These are phyloP conservation scores for Borealophlyctis nickersoniae DNA, from an alignment of 192 early-diverging fungal species.

Conservation along the genomic window DNA sequence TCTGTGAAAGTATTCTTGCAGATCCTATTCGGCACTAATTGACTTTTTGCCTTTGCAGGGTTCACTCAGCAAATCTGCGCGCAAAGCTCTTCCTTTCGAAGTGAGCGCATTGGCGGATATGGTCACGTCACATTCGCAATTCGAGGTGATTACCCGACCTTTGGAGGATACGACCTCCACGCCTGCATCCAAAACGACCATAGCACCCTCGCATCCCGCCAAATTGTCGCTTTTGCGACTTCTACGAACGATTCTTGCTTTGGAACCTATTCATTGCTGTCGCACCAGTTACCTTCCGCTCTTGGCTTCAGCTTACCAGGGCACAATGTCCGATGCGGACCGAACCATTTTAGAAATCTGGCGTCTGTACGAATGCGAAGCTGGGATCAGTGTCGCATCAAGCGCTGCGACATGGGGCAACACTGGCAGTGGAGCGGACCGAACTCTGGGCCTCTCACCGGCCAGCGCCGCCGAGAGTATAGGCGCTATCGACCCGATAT, in stretches of 20 bases:
- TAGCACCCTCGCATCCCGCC: slow-evolving; percentile 30
- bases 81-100: slow-evolving; percentile 21
- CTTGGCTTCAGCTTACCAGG: slow-evolving; percentile 55
- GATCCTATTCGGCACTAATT: too few relatives aligned
- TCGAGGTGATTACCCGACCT: slow-evolving; percentile 29
- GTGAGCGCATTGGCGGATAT: slow-evolving; percentile 34
- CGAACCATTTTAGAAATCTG: slow-evolving; percentile 54
- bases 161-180: slow-evolving; percentile 18
- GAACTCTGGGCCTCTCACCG: slow-evolving; percentile 26
- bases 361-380: slow-evolving; percentile 53
- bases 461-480: slow-evolving; percentile 50
- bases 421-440: slow-evolving; percentile 28
- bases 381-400: slow-evolving; percentile 56
- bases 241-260: slow-evolving; percentile 46
- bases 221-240: slow-evolving; percentile 47
- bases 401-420: slow-evolving; percentile 60
- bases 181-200: not conserved
- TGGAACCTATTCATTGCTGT: slow-evolving; percentile 48
- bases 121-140: slow-evolving; percentile 40
- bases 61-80: too few relatives aligned
- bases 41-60: too few relatives aligned
- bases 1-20: too few relatives aligned
- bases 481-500: slow-evolving; percentile 54
- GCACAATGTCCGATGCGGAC: slow-evolving; percentile 52
- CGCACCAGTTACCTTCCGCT: slow-evolving; percentile 45